A percentile compares a stretch with the other conserved stretches of the same genome.
phyloP scores from a whole-genome alignment of 2,329 filamentous ascomycete species.

The Simplicillium aogashimaense region DNA sequence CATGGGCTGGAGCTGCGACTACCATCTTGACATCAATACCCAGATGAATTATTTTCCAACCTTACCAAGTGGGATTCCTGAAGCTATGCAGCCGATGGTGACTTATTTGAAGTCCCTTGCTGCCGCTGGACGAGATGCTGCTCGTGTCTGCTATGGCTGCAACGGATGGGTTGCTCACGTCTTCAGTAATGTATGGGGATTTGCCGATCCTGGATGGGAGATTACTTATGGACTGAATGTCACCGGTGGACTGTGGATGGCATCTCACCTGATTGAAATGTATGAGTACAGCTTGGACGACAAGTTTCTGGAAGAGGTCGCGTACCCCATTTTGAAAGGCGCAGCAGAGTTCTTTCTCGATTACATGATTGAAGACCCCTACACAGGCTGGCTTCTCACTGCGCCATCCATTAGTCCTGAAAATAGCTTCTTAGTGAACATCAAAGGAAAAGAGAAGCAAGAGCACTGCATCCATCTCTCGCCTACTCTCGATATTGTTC shows the following conservation, averaged over 20 bases:
- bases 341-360: slow-evolving; percentile 6
- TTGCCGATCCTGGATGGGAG: slow-evolving; percentile 6
- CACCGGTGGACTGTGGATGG: slow-evolving; percentile 6
- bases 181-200: slow-evolving; percentile 5
- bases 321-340: slow-evolving; percentile 1
- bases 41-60: slow-evolving; percentile 7
- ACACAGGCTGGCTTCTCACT: slow-evolving; percentile 5
- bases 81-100: slow-evolving; percentile 4
- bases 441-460: not conserved
- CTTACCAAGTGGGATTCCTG: slow-evolving; percentile 1
- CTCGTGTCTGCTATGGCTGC: slow-evolving; percentile 3
- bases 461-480: slow-evolving; percentile 2
- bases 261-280: slow-evolving; percentile 4
- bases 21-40: slow-evolving; percentile 7
- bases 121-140: slow-evolving; percentile 1
- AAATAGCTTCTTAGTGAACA: slow-evolving; percentile 6
- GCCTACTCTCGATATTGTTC: slow-evolving; percentile 4
- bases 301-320: not conserved
- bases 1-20: slow-evolving; percentile 8
- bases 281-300: slow-evolving; percentile 6
- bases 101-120: slow-evolving; percentile 1
- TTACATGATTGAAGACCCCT: slow-evolving; percentile 6
- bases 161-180: slow-evolving; percentile 6
- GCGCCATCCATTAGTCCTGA: slow-evolving; percentile 5
- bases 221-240: slow-evolving; percentile 5